A percentile compares a stretch with the other conserved stretches of the same genome.
phyloP scores from a whole-genome alignment of 768 basidiomycete genomes.

The Leucogyrophana mollusca region DNA sequence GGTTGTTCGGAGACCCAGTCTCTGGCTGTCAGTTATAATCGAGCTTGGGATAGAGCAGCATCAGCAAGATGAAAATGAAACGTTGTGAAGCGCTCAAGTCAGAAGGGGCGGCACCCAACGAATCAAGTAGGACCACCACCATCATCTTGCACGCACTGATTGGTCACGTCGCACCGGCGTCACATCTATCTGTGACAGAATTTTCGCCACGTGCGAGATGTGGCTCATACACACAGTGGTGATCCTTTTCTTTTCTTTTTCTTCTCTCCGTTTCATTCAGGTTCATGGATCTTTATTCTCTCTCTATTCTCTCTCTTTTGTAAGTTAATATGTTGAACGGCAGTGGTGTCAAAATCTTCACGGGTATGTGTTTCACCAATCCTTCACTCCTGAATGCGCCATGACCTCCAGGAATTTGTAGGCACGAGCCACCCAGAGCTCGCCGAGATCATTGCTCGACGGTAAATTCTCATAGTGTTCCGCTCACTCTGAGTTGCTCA shows the following conservation, averaged over 20 bases:
- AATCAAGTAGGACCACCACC: too few species aligned
- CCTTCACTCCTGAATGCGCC: constrained; percentile 1
- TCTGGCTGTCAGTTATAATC: too few species aligned
- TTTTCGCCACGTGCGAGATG: constrained; percentile 8
- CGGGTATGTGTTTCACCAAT: constrained; percentile 38
- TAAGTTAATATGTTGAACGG: constrained; percentile 48
- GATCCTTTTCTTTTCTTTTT: constrained; percentile 3
- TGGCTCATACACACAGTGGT: constrained; percentile 1
- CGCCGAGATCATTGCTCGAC: constrained; percentile 88
- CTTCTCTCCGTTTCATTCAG: constrained; percentile 1
- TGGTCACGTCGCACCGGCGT: too few species aligned
- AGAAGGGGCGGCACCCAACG: too few species aligned
- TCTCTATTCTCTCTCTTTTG: constrained; percentile 8
- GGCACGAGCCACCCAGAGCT: constrained; percentile 96
- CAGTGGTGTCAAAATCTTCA: constrained; percentile 57
- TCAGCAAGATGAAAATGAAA: too few species aligned
- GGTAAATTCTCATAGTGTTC: constrained; percentile 47
- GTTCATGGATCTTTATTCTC: constrained; percentile 12
- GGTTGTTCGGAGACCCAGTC: too few species aligned
- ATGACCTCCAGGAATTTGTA: constrained; percentile 24
- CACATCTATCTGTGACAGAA: too few species aligned
- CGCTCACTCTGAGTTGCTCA: constrained; percentile 8
- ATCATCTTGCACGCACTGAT: too few species aligned
- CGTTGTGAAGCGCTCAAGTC: too few species aligned
- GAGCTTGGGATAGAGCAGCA: too few species aligned